Conservation (phyloP, 23 red algal species). For the Gracilaria domingensis region DNA sequence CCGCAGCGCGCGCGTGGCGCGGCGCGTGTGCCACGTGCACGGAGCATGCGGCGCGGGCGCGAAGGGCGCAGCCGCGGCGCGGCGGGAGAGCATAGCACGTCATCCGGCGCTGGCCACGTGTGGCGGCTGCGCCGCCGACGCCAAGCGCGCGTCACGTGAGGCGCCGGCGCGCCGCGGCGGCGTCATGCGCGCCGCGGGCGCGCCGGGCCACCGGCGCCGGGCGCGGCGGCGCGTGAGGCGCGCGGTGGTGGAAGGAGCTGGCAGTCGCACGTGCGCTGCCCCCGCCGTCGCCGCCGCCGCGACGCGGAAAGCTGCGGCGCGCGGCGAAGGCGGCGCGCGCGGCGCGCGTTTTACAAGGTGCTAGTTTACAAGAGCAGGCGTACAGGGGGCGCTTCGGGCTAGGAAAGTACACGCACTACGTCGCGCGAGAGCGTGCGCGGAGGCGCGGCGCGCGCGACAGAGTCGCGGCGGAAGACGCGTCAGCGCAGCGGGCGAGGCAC, state of each 20-base stretch:
- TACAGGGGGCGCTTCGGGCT: not conserved
- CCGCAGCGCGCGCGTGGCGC: not conserved
- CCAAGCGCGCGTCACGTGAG: not conserved
- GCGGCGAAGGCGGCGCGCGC: not conserved
- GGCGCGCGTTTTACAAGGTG: not conserved
- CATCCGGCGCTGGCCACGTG: not conserved
- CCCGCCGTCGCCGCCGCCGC: no score
- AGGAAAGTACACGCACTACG: not conserved
- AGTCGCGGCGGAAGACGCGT: not conserved
- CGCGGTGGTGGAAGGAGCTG: no score
- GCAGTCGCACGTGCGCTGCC: slow-evolving; percentile 13
- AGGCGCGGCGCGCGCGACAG: no score
- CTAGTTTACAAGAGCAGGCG: not conserved
- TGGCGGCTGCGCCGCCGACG: not conserved
- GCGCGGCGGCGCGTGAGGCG: not conserved
- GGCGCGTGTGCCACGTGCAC: not conserved
- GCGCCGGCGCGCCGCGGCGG: not conserved
- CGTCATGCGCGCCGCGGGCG: not conserved
- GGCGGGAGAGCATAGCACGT: not conserved
- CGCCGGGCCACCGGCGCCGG: not conserved
- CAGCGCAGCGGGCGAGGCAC: not conserved
- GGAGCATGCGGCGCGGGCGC: not conserved
- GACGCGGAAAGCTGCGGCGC: not conserved
- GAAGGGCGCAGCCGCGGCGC: no score
- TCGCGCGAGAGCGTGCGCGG: no score